Base-by-base conservation (phyloP, 371 early-diverging fungal genomes). In the Dichotomocladium elegans region DNA sequence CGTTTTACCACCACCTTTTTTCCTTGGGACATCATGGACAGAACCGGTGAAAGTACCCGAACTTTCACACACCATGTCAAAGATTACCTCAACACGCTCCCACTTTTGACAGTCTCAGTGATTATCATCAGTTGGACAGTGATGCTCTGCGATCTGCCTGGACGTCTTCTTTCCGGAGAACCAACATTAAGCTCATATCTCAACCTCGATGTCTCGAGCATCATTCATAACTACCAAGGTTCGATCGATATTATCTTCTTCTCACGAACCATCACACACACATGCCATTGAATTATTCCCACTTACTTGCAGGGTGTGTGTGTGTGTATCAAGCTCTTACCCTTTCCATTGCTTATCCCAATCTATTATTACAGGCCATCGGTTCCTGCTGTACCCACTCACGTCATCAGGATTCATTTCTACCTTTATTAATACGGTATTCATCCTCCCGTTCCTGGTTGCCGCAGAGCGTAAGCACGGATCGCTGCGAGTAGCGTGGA, bases 391-490 rank as follows among this genome's bases (percentile, higher is more conserved):
- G 6, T 63, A 63, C 37, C 63, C 63, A 0, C 41, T 63, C 12
- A 55, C 58, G 14, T 43, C 55, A 0, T 53, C 55, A 11, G 51
- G 47, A 1, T 27, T 63, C 19, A 45, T 59, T 4, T 40, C 52
- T 2, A 40, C 40, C 12, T 27, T 63, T n/a, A 58, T 59, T 7
- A 55, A 63, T 26, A 37, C 50, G 17, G 30, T 63, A 26, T 42
- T 63, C 7, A 37, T 58, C 10, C 29, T 63, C 2, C 63, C 63
- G 1, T 58, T 47, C 26, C 40, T 63, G 35, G 51, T 56, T 8
- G 41, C 46, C 3, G 48, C 55, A 35, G 63, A 63, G 34, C 49
- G 41, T 7, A 58, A 54, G 27, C 51, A 63, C 15, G 63, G 63
- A 24, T 45, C 55, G 1, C 1, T 60, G n/a, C 46, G 44, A 12